Percentiles rank a stretch among this genome's conserved stretches.
phyloP scores from a whole-genome alignment of 2,329 filamentous ascomycete genomes.

The Monilinia fructicola region DNA sequence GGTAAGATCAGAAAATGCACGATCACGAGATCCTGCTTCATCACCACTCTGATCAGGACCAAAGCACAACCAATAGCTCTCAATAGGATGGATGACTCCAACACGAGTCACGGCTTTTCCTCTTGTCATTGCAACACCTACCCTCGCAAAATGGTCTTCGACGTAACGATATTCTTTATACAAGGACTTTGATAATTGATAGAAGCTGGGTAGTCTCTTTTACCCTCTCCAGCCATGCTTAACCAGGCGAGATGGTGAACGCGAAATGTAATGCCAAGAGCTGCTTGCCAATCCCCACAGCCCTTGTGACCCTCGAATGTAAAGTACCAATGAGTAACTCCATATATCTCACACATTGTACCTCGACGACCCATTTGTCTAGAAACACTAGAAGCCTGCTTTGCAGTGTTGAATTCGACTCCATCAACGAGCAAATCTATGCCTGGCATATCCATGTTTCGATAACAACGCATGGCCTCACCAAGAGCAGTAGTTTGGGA shows the following conservation, averaged over 20 bases:
- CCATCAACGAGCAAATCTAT: constrained; percentile 40
- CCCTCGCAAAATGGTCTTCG: constrained; percentile 41
- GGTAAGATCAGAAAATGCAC: constrained; percentile 37
- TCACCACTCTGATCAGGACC: constrained; percentile 37
- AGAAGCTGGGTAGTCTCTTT: constrained; percentile 40
- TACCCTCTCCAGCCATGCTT: constrained; percentile 41
- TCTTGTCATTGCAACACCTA: constrained; percentile 39
- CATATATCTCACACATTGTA: constrained; percentile 40
- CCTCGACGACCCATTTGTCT: constrained; percentile 39
- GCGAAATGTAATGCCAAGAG: constrained; percentile 40
- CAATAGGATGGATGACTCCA: constrained; percentile 41
- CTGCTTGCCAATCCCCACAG: constrained; percentile 42
- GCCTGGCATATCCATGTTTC: constrained; percentile 39
- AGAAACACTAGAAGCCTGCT: constrained; percentile 40
- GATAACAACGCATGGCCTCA: constrained; percentile 41
- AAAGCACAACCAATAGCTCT: constrained; percentile 42
- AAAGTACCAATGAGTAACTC: constrained; percentile 41
- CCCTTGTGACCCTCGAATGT: constrained; percentile 42
- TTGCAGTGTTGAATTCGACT: constrained; percentile 41
- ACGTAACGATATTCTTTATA: constrained; percentile 40
- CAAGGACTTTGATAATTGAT: constrained; percentile 42
- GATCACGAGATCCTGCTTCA: constrained; percentile 35
- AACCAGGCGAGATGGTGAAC: constrained; percentile 41
- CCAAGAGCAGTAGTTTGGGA: constrained; percentile 40
- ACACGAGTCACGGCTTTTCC: constrained; percentile 39